These are phyloP conservation scores for Pezicula radicicola DNA, from an alignment of 2,329 filamentous ascomycete species.

Conservation along the genomic window DNA sequence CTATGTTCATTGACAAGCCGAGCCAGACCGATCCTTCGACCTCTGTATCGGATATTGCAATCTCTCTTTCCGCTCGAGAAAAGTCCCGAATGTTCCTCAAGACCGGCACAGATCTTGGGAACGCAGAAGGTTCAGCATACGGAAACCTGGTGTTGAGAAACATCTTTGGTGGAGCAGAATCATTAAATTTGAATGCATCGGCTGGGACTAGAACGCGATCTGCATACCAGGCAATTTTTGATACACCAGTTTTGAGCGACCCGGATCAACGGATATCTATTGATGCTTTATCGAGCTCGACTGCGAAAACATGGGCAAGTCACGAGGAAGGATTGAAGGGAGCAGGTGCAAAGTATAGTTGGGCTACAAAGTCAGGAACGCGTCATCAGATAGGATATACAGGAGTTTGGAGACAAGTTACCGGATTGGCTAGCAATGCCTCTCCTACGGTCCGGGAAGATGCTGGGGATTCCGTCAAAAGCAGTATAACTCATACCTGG, in stretches of 20 bases:
- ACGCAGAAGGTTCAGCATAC: constrained; percentile 91
- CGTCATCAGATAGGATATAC: constrained; percentile 78
- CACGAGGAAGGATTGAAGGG: constrained; percentile 88
- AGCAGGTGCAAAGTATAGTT: constrained; percentile 72
- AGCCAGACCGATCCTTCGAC: constrained; percentile 65
- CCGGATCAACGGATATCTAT: constrained; percentile 77
- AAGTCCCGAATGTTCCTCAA: constrained; percentile 82
- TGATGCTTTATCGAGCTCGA: constrained; percentile 79
- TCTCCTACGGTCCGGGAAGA: constrained; percentile 80
- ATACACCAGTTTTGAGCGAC: constrained; percentile 79
- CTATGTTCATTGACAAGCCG: constrained; percentile 78
- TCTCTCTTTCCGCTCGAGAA: constrained; percentile 76
- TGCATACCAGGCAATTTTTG: constrained; percentile 83
- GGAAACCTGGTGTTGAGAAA: constrained; percentile 85
- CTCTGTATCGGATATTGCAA: constrained; percentile 74
- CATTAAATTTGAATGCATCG: constrained; percentile 81
- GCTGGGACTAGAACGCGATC: constrained; percentile 87
- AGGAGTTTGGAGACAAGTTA: constrained; percentile 84
- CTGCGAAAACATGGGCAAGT: constrained; percentile 87
- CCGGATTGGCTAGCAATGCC: constrained; percentile 70
- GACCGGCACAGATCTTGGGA: constrained; percentile 92
- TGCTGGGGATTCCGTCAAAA: constrained; percentile 89
- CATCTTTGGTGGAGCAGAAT: constrained; percentile 91
- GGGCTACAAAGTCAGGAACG: constrained; percentile 62
- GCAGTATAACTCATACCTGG: constrained; percentile 78